phyloP scores from a whole-genome alignment of 805 yeast genomes.

The Starmerella floris region DNA sequence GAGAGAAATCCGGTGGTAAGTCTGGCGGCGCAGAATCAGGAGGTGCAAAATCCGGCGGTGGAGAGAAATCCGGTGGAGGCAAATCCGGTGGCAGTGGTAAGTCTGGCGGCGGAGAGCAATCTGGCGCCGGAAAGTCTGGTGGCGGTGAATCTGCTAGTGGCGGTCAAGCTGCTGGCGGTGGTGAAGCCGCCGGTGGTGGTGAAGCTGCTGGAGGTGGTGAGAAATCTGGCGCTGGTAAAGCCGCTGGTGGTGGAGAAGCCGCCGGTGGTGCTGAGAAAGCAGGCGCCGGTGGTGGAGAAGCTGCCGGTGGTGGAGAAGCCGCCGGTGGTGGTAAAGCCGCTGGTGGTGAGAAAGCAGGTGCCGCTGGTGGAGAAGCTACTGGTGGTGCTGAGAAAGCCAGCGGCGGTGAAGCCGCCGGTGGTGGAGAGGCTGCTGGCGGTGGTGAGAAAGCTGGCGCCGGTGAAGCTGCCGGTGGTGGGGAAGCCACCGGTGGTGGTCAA shows the following conservation, averaged over 20 bases:
- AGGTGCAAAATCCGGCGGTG: too few species aligned
- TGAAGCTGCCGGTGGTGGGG: background rate
- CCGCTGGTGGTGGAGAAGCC: background rate
- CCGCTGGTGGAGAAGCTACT: background rate
- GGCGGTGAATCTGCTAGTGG: too few species aligned
- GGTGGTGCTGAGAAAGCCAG: background rate
- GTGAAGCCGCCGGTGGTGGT: too few species aligned
- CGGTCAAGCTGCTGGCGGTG: too few species aligned
- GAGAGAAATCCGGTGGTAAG: background rate
- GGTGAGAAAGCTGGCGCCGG: background rate
- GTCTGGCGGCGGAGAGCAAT: background rate
- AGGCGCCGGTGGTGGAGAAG: background rate
- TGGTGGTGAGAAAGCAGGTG: background rate
- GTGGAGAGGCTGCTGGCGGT: background rate
- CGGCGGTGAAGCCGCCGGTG: background rate
- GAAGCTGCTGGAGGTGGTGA: too few species aligned
- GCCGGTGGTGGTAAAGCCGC: background rate
- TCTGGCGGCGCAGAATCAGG: too few species aligned
- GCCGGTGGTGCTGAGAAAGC: background rate
- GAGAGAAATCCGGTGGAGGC: background rate
- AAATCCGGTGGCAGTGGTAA: background rate
- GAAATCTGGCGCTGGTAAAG: background rate
- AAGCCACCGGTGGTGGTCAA: background rate
- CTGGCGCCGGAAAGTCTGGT: background rate
- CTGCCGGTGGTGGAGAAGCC: background rate